A percentile compares a stretch with the other conserved stretches of the same genome.
phyloP scores from a whole-genome alignment of 148 eudicot species.

The Camellia granthamiana region DNA sequence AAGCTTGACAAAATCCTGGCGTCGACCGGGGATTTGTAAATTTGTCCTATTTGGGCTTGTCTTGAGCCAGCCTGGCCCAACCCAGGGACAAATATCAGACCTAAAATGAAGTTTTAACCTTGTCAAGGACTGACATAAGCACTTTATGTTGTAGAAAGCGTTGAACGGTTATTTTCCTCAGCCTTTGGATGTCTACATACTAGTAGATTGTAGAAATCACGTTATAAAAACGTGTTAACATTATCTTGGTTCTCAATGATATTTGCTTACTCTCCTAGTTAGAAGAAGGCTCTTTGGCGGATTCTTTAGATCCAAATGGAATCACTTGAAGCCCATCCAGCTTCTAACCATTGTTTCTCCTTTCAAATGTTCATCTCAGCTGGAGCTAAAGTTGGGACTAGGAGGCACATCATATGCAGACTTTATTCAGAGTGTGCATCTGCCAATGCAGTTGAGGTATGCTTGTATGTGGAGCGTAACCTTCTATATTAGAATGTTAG shows the following conservation, averaged over 20 bases:
- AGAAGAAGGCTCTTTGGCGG: conserved; percentile 6
- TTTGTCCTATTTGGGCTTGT: too few species aligned
- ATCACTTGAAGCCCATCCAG: background rate
- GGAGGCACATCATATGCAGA: conserved; percentile 91
- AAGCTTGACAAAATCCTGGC: too few species aligned
- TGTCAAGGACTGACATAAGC: background rate
- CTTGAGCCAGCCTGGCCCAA: background rate
- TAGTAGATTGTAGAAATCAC: background rate
- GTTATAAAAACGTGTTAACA: background rate
- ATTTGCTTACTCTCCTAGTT: background rate
- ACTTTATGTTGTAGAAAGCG: background rate
- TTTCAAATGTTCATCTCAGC: conserved; percentile 31
- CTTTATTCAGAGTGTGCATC: conserved; percentile 21
- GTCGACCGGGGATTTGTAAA: too few species aligned
- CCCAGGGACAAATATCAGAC: background rate
- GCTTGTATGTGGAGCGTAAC: background rate
- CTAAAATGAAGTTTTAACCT: background rate
- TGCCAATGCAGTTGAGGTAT: conserved; percentile 46
- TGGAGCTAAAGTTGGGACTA: conserved; percentile 86
- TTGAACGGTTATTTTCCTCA: background rate
- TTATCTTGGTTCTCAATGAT: background rate
- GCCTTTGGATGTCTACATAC: background rate
- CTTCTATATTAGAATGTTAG: background rate
- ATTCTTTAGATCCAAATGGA: background rate
- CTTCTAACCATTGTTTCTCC: background rate